These are phyloP conservation scores for Trametes cingulata DNA, from an alignment of 768 basidiomycete genomes.

Conservation along the genomic window DNA sequence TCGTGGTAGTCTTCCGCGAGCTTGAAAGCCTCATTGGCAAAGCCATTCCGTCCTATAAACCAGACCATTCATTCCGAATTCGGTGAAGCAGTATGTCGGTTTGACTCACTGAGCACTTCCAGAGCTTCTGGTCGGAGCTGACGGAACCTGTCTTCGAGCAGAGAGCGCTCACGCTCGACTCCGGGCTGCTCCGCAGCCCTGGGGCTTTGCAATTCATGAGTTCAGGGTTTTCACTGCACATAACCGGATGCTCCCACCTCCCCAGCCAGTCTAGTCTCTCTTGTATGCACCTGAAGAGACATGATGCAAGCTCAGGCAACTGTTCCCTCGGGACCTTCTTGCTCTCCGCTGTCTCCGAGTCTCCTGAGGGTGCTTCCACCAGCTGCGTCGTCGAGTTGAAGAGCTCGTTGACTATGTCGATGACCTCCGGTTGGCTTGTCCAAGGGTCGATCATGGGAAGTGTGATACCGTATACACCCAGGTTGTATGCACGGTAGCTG, in stretches of 20 bases:
- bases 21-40: conserved; percentile 68
- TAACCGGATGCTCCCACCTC: conserved; percentile 36
- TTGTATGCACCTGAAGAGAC: conserved; percentile 64
- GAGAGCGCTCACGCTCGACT: conserved; percentile 54
- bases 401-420: conserved; percentile 70
- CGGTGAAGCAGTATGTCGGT: neutral
- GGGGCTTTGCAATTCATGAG: conserved; percentile 34
- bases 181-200: conserved; percentile 49
- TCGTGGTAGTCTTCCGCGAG: conserved; percentile 88
- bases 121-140: conserved; percentile 75
- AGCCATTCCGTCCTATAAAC: conserved; percentile 60
- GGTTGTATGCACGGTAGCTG: conserved; percentile 72
- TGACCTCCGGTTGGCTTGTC: conserved; percentile 71
- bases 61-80: neutral
- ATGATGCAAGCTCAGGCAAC: conserved; percentile 62
- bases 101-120: conserved; percentile 71
- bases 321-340: conserved; percentile 49
- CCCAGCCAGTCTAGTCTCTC: conserved; percentile 71
- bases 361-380: conserved; percentile 41
- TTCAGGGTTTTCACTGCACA: too few species aligned
- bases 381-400: conserved; percentile 64
- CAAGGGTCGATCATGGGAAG: conserved; percentile 74
- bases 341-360: conserved; percentile 30
- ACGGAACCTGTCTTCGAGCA: conserved; percentile 66
- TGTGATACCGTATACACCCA: conserved; percentile 75